Conservation (phyloP, 2,329 filamentous ascomycete genomes). For the Colletotrichum truncatum region DNA sequence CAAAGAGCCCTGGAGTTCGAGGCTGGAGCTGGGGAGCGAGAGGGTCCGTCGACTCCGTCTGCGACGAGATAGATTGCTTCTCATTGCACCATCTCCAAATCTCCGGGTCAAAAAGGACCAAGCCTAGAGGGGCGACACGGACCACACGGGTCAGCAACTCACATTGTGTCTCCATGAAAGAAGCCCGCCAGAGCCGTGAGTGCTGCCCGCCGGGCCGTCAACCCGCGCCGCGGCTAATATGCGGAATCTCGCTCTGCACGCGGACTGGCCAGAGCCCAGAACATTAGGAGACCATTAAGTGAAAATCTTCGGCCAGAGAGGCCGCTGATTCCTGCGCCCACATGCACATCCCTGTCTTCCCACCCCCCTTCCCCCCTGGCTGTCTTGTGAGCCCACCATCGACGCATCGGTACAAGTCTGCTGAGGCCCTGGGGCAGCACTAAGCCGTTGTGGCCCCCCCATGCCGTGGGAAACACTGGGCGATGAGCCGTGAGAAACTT, state of each 20-base stretch:
- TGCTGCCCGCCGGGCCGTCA: constrained; percentile 26
- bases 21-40: not conserved
- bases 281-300: not conserved
- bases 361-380: not conserved
- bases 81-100: constrained; percentile 4
- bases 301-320: constrained; percentile 19
- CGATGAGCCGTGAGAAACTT: not conserved
- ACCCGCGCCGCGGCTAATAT: constrained; percentile 27
- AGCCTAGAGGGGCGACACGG: not conserved
- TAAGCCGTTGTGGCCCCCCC: not conserved
- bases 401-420: not conserved
- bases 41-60: constrained; percentile 8
- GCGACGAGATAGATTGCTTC: constrained; percentile 16
- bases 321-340: constrained; percentile 13
- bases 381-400: not conserved
- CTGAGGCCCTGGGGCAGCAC: not conserved
- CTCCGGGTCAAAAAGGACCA: constrained; percentile 7
- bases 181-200: not conserved
- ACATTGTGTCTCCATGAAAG: no score
- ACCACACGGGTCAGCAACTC: not conserved
- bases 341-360: constrained; percentile 11
- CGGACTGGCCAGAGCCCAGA: constrained; percentile 14
- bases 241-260: constrained; percentile 3
- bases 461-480: constrained; percentile 1
- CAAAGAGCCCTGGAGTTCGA: not conserved